Conservation (phyloP, 2,329 filamentous ascomycete species). For the Xylaria sp. region DNA sequence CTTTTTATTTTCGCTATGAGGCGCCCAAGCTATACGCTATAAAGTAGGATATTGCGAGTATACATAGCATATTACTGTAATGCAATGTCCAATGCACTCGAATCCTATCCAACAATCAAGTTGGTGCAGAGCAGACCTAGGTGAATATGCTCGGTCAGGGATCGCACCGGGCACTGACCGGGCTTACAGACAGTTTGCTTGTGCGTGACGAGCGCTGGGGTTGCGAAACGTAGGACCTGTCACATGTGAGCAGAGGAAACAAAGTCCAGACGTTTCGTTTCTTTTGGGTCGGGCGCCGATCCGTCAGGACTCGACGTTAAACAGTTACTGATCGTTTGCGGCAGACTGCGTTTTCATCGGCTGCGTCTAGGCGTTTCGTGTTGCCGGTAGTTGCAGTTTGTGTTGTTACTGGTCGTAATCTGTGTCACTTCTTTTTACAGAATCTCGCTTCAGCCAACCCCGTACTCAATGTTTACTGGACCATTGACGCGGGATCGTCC, state of each 20-base stretch:
- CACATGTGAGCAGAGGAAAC: constrained; percentile 4
- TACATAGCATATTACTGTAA: constrained; percentile 5
- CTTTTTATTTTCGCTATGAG: constrained; percentile 12
- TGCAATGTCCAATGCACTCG: constrained; percentile 11
- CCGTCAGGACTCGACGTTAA: constrained; percentile 13
- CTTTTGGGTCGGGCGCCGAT: constrained; percentile 8
- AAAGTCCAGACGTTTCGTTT: constrained; percentile 23
- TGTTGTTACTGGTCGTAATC: constrained; percentile 20
- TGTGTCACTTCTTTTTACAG: not conserved
- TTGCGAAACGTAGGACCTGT: constrained; percentile 29
- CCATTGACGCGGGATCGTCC: constrained; percentile 26
- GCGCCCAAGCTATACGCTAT: constrained; percentile 8
- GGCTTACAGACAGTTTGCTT: constrained; percentile 13
- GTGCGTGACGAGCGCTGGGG: constrained; percentile 15
- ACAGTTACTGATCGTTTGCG: constrained; percentile 23
- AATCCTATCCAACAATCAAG: constrained; percentile 5
- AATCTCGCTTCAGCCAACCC: constrained; percentile 10
- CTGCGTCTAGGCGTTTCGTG: constrained; percentile 2
- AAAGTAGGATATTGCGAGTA: not conserved
- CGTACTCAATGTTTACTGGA: constrained; percentile 20
- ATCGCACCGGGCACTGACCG: not conserved
- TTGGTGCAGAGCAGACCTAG: constrained; percentile 13
- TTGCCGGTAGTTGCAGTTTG: constrained; percentile 5
- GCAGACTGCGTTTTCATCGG: constrained; percentile 12
- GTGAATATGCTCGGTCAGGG: constrained; percentile 4